Conservation (phyloP, 2,329 filamentous ascomycete species). For the Elsinoe necatrix region DNA sequence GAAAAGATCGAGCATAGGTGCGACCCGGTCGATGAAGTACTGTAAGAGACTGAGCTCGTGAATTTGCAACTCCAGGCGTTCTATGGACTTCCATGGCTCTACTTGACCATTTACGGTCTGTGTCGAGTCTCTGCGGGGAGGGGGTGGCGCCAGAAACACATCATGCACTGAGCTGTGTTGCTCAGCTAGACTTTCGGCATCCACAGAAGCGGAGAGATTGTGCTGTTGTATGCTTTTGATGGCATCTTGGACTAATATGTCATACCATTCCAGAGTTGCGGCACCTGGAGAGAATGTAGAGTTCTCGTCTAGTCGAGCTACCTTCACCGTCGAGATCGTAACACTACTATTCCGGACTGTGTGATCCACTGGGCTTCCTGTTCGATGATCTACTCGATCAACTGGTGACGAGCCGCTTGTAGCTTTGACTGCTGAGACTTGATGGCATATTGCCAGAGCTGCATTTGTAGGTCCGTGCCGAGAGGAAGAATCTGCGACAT, state of each 20-base stretch:
- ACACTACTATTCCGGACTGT: neutral
- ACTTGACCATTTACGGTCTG: conserved; percentile 16
- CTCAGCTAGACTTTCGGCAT: neutral
- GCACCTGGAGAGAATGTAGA: conserved; percentile 35
- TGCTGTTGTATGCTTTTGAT: conserved; percentile 31
- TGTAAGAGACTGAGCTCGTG: conserved; percentile 30
- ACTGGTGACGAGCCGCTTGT: no score
- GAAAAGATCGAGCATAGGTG: conserved; percentile 34
- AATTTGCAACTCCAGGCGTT: conserved; percentile 22
- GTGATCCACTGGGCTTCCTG: neutral
- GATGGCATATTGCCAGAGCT: no score
- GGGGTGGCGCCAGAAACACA: conserved; percentile 6
- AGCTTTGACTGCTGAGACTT: no score
- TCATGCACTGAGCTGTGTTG: neutral
- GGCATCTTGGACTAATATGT: conserved; percentile 39
- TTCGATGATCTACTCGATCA: no score
- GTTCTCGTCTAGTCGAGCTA: conserved; percentile 1
- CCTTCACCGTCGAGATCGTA: neutral
- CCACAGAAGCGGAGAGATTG: conserved; percentile 3
- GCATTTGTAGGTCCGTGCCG: no score
- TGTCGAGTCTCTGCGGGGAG: conserved; percentile 14
- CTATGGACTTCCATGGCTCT: conserved; percentile 7
- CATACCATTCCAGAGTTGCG: conserved; percentile 43
- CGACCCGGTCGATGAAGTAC: conserved; percentile 29
- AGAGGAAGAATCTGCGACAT: no score